phyloP scores from a whole-genome alignment of 768 basidiomycete species.

The Coprinellus aureogranulatus region DNA sequence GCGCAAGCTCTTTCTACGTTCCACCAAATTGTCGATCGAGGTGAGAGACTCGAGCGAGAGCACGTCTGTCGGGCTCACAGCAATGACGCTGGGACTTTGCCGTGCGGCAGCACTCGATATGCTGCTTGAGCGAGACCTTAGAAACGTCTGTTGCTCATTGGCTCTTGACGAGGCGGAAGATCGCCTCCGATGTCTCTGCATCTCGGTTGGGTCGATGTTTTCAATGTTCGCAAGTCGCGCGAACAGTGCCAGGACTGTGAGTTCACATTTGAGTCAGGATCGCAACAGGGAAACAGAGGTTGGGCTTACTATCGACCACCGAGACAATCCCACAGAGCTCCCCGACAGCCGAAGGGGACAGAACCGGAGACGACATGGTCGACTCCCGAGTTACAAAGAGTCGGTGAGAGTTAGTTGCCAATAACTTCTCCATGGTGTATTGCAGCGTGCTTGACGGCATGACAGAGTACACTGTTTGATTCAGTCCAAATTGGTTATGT shows the following conservation, averaged over 20 bases:
- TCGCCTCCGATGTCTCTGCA: conserved; percentile 77
- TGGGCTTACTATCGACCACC: conserved; percentile 68
- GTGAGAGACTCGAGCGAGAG: conserved; percentile 25
- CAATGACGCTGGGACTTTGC: conserved; percentile 33
- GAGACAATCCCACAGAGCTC: conserved; percentile 76
- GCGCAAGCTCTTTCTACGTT: conserved; percentile 12
- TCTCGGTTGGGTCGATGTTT: conserved; percentile 72
- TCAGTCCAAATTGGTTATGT: too few species aligned
- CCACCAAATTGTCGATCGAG: conserved; percentile 13
- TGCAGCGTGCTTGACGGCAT: conserved; percentile 59
- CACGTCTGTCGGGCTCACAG: conserved; percentile 28
- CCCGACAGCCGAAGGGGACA: conserved; percentile 40
- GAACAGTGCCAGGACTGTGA: conserved; percentile 74
- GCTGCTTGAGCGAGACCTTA: conserved; percentile 42
- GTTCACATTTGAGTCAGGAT: neutral
- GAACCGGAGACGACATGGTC: conserved; percentile 47
- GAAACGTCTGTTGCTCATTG: conserved; percentile 35
- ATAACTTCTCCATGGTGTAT: conserved; percentile 75
- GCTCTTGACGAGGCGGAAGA: conserved; percentile 68
- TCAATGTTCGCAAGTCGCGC: conserved; percentile 71
- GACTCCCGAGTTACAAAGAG: conserved; percentile 74
- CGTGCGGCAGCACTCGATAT: conserved; percentile 27
- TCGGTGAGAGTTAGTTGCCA: conserved; percentile 79
- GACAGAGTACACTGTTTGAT: conserved; percentile 71
- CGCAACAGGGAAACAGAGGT: neutral